A percentile compares a stretch with the other conserved stretches of the same genome.
These are phyloP conservation scores for Parasitella parasitica DNA, from an alignment of 371 early-diverging fungal species.

Conservation along the genomic window DNA sequence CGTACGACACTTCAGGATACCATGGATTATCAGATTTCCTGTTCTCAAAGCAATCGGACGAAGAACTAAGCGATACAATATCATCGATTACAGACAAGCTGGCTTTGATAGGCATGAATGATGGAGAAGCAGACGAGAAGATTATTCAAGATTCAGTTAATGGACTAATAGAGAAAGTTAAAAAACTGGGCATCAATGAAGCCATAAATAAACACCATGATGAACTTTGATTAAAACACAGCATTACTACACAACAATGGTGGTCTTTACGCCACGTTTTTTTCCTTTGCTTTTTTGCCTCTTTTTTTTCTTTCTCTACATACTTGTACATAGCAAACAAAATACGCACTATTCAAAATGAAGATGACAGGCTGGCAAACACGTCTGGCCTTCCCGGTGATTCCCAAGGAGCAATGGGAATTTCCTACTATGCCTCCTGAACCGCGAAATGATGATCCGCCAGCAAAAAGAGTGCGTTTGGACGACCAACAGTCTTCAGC, in stretches of 20 bases:
- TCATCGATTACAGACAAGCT: constrained; percentile 23
- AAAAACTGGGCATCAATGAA: constrained; percentile 31
- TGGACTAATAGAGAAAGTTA: constrained; percentile 41
- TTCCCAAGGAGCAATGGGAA: neutral
- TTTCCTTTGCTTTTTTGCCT: neutral
- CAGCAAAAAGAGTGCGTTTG: neutral
- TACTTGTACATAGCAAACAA: too few relatives aligned
- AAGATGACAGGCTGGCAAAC: neutral
- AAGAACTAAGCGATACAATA: constrained; percentile 31
- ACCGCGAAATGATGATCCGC: neutral
- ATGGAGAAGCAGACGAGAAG: constrained; percentile 6
- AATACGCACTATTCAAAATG: neutral
- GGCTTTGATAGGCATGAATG: constrained; percentile 13
- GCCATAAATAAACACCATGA: neutral
- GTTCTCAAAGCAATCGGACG: constrained; percentile 26
- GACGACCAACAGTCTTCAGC: too few relatives aligned
- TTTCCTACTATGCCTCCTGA: neutral
- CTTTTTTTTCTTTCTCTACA: too few relatives aligned
- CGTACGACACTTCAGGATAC: constrained; percentile 12
- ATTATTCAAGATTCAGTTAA: constrained; percentile 31
- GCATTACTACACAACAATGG: neutral
- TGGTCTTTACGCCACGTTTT: neutral
- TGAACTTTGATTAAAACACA: neutral
- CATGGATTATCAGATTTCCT: constrained; percentile 38
- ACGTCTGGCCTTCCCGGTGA: neutral